A percentile compares a stretch with the other conserved stretches of the same genome.
phyloP scores from a whole-genome alignment of 495 filamentous ascomycete species.

The Hypomontagnella submonticulosa region DNA sequence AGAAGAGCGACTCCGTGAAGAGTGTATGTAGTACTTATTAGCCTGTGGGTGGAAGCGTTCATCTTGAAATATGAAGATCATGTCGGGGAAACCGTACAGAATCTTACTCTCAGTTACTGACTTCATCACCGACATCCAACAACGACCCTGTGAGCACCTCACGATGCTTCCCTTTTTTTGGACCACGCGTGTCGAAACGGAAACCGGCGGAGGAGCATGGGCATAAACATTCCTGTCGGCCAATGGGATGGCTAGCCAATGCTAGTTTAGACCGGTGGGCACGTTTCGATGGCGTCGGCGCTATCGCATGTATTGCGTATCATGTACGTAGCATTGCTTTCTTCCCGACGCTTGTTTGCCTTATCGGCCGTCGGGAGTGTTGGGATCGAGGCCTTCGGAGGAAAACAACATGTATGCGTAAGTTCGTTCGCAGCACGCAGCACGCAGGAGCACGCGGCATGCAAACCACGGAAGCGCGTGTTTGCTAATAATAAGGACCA shows the following conservation, averaged over 20 bases:
- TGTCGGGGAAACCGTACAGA: conserved; percentile 22
- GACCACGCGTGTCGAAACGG: conserved; percentile 25
- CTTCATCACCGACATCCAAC: conserved; percentile 25
- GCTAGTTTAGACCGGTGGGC: conserved; percentile 18
- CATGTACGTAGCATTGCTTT: conserved; percentile 22
- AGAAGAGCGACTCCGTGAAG: conserved; percentile 18
- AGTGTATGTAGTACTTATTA: conserved; percentile 21
- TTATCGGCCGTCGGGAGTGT: conserved; percentile 12
- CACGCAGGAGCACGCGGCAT: background rate
- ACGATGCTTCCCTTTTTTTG: conserved; percentile 20
- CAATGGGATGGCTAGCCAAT: conserved; percentile 15
- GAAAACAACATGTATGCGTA: conserved; percentile 11
- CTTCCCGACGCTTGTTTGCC: conserved; percentile 21
- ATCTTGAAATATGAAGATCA: conserved; percentile 40
- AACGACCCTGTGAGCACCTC: conserved; percentile 19
- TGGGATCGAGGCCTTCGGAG: conserved; percentile 13
- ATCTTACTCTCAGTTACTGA: conserved; percentile 20
- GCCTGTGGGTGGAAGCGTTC: conserved; percentile 33
- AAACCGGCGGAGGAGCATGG: conserved; percentile 4
- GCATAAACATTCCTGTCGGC: conserved; percentile 7
- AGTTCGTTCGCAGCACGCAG: too few species aligned
- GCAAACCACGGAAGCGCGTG: conserved; percentile 5
- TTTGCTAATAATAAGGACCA: conserved; percentile 16
- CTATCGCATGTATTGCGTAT: conserved; percentile 18
- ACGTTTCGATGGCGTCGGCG: conserved; percentile 18